Percentiles rank a stretch among this genome's conserved stretches.
Conservation (phyloP, 2,329 filamentous ascomycete genomes). For the Pyrenophora seminiperda region DNA sequence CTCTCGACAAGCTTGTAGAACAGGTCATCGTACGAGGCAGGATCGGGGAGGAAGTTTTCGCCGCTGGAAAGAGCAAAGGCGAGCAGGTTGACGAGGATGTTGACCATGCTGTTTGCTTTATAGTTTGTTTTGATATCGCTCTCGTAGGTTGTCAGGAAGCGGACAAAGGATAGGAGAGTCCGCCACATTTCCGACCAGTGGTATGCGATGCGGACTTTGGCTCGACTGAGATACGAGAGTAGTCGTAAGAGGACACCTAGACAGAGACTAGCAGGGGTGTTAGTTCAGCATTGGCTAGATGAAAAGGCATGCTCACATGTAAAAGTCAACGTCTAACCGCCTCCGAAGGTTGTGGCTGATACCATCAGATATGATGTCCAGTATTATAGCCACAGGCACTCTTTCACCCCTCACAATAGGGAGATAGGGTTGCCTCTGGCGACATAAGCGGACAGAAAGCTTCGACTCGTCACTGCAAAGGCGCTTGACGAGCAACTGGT, state of each 20-base stretch:
- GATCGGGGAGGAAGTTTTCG: constrained; percentile 87
- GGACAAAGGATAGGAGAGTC: constrained; percentile 81
- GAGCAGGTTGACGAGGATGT: constrained; percentile 79
- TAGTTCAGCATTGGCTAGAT: background rate
- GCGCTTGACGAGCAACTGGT: constrained; percentile 78
- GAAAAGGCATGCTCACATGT: constrained; percentile 58
- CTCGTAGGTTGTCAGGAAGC: constrained; percentile 87
- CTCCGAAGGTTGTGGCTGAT: constrained; percentile 92
- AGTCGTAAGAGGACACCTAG: constrained; percentile 82
- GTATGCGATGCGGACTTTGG: constrained; percentile 78
- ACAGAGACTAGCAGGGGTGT: constrained; percentile 61
- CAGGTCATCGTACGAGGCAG: constrained; percentile 88
- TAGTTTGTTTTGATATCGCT: constrained; percentile 72
- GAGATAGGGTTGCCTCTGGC: constrained; percentile 84
- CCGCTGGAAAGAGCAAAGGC: constrained; percentile 83
- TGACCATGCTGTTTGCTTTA: constrained; percentile 74
- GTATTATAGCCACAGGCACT: constrained; percentile 72
- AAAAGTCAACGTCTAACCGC: constrained; percentile 82
- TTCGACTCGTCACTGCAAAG: constrained; percentile 82
- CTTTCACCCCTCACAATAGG: constrained; percentile 75
- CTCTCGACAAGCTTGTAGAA: constrained; percentile 98
- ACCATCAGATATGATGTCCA: constrained; percentile 88
- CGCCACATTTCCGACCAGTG: constrained; percentile 98
- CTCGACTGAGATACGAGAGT: constrained; percentile 81
- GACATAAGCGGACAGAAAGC: constrained; percentile 77